These are phyloP conservation scores for Collybia mongolica DNA, from an alignment of 768 basidiomycete species.

Conservation along the genomic window DNA sequence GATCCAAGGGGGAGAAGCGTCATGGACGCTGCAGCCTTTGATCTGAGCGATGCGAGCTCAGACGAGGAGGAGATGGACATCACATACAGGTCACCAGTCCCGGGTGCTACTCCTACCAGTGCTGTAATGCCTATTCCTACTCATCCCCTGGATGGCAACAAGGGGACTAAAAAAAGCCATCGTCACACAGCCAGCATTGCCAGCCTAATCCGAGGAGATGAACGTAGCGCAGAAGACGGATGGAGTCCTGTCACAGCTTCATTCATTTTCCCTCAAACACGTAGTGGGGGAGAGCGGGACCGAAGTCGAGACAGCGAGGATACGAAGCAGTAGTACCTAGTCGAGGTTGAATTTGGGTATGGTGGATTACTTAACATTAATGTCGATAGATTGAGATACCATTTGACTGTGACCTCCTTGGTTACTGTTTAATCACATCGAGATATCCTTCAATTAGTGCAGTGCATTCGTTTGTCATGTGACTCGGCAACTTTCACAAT, in stretches of 20 bases:
- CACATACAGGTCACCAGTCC: constrained; percentile 66
- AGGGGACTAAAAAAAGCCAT: constrained; percentile 44
- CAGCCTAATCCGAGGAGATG: constrained; percentile 75
- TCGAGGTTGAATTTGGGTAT: too few species aligned
- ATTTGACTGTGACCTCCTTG: too few species aligned
- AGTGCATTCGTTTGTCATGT: too few species aligned
- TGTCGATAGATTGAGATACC: too few species aligned
- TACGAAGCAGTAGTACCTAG: neutral
- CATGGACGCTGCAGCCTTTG: constrained; percentile 53
- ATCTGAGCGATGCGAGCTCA: constrained; percentile 51
- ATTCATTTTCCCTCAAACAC: constrained; percentile 8
- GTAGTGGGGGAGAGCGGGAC: constrained; percentile 6
- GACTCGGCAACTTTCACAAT: too few species aligned
- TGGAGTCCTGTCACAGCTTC: constrained; percentile 69
- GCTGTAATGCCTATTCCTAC: constrained; percentile 23
- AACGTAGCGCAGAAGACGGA: constrained; percentile 72
- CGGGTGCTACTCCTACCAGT: constrained; percentile 31
- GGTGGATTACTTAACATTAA: too few species aligned
- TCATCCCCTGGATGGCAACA: constrained; percentile 19
- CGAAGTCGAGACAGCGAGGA: neutral
- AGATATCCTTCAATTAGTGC: too few species aligned
- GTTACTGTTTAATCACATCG: too few species aligned
- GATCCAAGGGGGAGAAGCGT: constrained; percentile 42
- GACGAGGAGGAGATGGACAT: constrained; percentile 72
- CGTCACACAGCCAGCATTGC: constrained; percentile 84